Evolutionary conservation across 2,329 filamentous ascomycete species (phyloP).

Genomic region (Fusarium pilosicola): DNA sequence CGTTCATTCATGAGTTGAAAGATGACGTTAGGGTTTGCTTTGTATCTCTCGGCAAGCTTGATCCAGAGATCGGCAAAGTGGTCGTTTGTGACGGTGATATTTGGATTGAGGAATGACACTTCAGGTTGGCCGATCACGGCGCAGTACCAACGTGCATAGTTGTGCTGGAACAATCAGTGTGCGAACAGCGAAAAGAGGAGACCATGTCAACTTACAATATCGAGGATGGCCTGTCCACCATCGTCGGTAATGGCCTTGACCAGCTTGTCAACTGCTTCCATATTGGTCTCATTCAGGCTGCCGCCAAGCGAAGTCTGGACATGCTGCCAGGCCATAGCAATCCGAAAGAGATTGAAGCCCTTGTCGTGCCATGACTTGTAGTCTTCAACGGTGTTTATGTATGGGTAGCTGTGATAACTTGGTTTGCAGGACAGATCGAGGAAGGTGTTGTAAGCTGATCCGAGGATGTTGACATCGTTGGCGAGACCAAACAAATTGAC

Average conservation of each 20-base stretch:
- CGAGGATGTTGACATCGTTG: constrained; percentile 3
- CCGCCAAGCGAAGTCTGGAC: not conserved
- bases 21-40: not conserved
- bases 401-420: not conserved
- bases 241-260: not conserved
- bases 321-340: constrained; percentile 1
- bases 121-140: not conserved
- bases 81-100: not conserved
- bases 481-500: not conserved
- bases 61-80: not conserved
- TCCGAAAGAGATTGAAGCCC: not conserved
- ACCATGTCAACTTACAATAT: not conserved
- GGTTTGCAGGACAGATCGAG: not conserved
- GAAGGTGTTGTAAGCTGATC: not conserved
- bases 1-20: constrained; percentile 3
- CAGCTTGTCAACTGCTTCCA: not conserved
- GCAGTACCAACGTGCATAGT: constrained; percentile 1
- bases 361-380: not conserved
- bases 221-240: not conserved
- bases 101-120: not conserved
- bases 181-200: too few species aligned
- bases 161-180: not conserved
- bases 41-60: not conserved
- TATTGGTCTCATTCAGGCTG: not conserved
- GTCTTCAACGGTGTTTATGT: not conserved